Evolutionary conservation across 345 rosid species (phyloP), one percentile per base, ranked within the genome.

Genomic region (Mangifera indica): DNA sequence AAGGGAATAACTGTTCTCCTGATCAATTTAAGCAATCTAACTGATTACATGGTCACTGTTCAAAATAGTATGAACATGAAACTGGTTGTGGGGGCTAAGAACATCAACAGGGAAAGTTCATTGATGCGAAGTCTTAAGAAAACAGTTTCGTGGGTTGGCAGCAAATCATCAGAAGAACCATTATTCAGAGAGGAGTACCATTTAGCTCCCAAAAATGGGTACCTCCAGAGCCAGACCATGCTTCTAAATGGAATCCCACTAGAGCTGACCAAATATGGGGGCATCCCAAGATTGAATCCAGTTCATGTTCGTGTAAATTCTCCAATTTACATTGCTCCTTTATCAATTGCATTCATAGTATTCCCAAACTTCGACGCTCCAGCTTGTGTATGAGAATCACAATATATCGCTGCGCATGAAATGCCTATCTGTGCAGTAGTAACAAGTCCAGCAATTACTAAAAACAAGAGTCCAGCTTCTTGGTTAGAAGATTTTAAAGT

Each of bases 131-230:
- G 87, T 61, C 77, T 92, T 32, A 94, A 87, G 79, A 87, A 73
- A 76, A 79, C 84, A 0, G 84, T 90, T 64, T 73, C 87, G 3
- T 92, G 94, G 80, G 78, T 89, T 0, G 98, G 97, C 66, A 75
- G 49, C 51, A 81, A 81, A 74, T 81, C 91, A 54, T 78, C 82
- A 0, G 84, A 82, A 29, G 83, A 72, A 37, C 52, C 70, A 48
- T 40, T 85, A 46, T 70, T 71, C 65, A 82, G 98, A 79, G 98
- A 94, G 78, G 99, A 94, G 79, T 94, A 94, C 77, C 96, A 92
- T 79, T 80, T 94, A 59, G 89, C 92, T 67, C 90, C 99, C 0
- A 82, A 87, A 78, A 82, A 88, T 10, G 85, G 92, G 24, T 55
- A 81, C 63, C 75, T 94, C 29, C 79, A 46, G 55, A 92, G 98